Base-by-base conservation (phyloP, 1,284 basidiomycete species). In the Cerrena zonata region DNA sequence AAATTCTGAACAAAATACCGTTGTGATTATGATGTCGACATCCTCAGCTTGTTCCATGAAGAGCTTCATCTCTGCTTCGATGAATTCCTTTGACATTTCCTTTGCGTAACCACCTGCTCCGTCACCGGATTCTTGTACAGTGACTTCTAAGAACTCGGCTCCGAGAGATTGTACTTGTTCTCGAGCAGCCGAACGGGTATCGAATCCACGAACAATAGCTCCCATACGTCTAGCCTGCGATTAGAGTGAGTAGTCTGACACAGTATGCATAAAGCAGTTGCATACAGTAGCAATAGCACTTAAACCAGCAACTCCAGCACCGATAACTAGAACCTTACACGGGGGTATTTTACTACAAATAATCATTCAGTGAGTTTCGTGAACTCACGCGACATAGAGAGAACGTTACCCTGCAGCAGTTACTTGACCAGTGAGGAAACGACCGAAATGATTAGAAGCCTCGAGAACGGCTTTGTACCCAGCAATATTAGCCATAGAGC, bases 401-500 rank as follows among this genome's bases (percentile, higher is more conserved):
- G 13, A 18, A 22, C 69, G 82, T 61, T 65, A 89, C 82, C 86
- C 88, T 65, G 89, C 89, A 55, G 89, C 89, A 5, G 89, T 92
- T 47, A 90, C 88, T 66, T 92, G 90, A 63, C 89, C 89, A 40
- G 89, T 91, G 55, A 92, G 75, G 71, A 90, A 91, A 56, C 90
- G 75, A 61, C 89, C 89, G 59, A 92, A 92, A 61, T 87, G 80
- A 66, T 90, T 91, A 21, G 87, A 86, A 30, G 89, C 90, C 67
- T 92, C 90, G 59, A 92, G 68, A 40, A 92, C 88, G 36, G 89
- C 89, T 62, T 91, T 89, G 67, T 92, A 92, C 5, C 89, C 89
- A 13, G 88, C 80, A 44, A 91, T 91, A 61, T 91, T 92, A 13
- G 87, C 84, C 89, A 92, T 92, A n/a, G 88, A 91, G 61, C 88